Percentiles rank a stretch among this genome's conserved stretches.
Conservation (phyloP, 768 basidiomycete species). For the Pleurotus eryngii region DNA sequence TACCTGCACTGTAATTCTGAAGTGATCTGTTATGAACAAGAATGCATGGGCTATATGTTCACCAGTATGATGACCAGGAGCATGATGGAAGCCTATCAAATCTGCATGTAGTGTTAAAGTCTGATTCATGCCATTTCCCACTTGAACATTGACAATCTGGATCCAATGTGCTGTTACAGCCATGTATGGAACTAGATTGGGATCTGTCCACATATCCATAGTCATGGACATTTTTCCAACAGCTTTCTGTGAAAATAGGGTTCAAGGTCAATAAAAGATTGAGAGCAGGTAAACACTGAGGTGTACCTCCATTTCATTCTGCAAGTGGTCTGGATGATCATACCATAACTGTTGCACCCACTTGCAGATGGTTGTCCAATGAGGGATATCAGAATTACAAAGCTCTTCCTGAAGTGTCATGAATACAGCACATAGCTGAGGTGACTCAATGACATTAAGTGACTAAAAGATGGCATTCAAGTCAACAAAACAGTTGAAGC, state of each 20-base stretch:
- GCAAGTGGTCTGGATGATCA: slow-evolving; percentile 18
- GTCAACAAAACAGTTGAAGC: background rate
- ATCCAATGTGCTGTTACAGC: slow-evolving; percentile 43
- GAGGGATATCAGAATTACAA: slow-evolving; percentile 27
- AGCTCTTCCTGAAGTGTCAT: slow-evolving; percentile 23
- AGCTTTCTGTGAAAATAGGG: no score
- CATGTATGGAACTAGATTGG: slow-evolving; percentile 33
- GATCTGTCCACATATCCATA: slow-evolving; percentile 34
- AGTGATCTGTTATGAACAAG: slow-evolving; percentile 23
- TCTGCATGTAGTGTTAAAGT: slow-evolving; percentile 26
- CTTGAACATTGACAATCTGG: slow-evolving; percentile 14
- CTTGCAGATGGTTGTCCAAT: no score
- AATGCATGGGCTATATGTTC: slow-evolving; percentile 31
- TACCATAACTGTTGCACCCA: slow-evolving; percentile 9
- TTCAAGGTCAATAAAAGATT: no score
- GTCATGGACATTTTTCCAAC: slow-evolving; percentile 33
- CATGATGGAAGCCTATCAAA: slow-evolving; percentile 31
- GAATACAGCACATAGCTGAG: slow-evolving; percentile 15
- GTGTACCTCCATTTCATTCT: slow-evolving; percentile 17
- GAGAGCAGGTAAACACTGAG: background rate
- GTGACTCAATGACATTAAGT: slow-evolving; percentile 16
- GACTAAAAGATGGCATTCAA: no score
- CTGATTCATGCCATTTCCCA: slow-evolving; percentile 18
- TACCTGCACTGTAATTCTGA: slow-evolving; percentile 24
- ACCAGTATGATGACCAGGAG: slow-evolving; percentile 35